Percentiles rank a stretch among this genome's conserved stretches.
phyloP scores from a whole-genome alignment of 225 moss, liverwort and hornwort species.

The Lunularia cruciata region DNA sequence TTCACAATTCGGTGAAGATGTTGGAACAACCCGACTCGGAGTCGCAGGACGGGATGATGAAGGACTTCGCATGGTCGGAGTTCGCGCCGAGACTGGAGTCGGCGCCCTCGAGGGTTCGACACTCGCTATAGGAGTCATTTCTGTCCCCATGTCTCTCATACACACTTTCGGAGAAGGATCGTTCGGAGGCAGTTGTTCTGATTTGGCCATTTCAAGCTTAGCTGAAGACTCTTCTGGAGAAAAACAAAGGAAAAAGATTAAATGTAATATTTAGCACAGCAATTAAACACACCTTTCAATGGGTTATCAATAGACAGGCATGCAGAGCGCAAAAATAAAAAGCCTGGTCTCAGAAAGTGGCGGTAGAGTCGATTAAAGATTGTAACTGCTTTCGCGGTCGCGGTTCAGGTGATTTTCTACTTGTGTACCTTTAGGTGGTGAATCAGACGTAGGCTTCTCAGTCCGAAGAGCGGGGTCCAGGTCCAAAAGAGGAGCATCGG shows the following conservation, averaged over 20 bases:
- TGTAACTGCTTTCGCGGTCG: too few relatives aligned
- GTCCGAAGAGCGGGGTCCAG: constrained; percentile 60
- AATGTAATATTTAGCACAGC: background rate
- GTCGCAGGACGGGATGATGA: constrained; percentile 61
- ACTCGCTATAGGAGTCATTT: constrained; percentile 79
- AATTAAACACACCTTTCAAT: too few relatives aligned
- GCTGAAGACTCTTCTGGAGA: constrained; percentile 30
- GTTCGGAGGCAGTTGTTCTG: constrained; percentile 26
- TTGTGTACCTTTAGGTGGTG: constrained; percentile 48
- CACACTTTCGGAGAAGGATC: constrained; percentile 39
- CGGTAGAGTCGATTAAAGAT: too few relatives aligned
- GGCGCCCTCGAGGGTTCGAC: constrained; percentile 71
- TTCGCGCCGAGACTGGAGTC: constrained; percentile 57
- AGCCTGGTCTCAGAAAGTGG: too few relatives aligned
- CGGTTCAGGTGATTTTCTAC: too few relatives aligned
- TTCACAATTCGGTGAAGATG: constrained; percentile 37
- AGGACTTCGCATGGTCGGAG: constrained; percentile 64
- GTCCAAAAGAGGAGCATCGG: constrained; percentile 47
- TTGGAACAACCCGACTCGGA: constrained; percentile 36
- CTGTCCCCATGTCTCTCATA: constrained; percentile 69
- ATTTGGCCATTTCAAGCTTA: constrained; percentile 25
- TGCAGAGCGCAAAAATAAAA: too few relatives aligned
- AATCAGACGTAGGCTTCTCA: constrained; percentile 74
- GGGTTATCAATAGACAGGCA: too few relatives aligned
- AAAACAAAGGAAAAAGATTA: too few relatives aligned